These are phyloP conservation scores for Lepiota brunneoincarnata DNA, from an alignment of 768 basidiomycete species.

Conservation along the genomic window DNA sequence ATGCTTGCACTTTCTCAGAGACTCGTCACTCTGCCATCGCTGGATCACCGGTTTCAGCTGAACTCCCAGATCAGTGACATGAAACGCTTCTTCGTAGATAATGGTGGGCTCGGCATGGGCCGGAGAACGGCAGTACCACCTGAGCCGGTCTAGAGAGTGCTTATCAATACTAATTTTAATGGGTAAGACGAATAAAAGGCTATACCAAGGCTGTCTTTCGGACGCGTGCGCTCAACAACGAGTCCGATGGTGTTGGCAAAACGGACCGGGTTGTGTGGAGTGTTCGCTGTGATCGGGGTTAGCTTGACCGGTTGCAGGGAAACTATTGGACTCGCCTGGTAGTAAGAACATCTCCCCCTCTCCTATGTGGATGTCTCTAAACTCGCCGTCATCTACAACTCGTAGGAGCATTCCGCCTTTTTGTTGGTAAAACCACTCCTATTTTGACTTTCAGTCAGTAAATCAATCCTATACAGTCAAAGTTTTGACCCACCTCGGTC, in stretches of 20 bases:
- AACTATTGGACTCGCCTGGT: slow-evolving; percentile 56
- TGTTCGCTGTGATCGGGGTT: slow-evolving; percentile 63
- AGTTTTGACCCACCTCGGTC: slow-evolving; percentile 63
- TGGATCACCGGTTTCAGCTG: slow-evolving; percentile 93
- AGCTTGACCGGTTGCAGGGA: not conserved
- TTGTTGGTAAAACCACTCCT: slow-evolving; percentile 99
- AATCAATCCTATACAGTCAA: not conserved
- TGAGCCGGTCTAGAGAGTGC: slow-evolving; percentile 64
- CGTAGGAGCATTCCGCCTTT: slow-evolving; percentile 91
- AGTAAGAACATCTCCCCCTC: slow-evolving; percentile 98
- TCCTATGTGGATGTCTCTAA: slow-evolving; percentile 83
- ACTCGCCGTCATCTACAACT: slow-evolving; percentile 76
- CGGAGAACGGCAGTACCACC: slow-evolving; percentile 84
- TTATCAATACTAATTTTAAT: not conserved
- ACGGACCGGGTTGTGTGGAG: slow-evolving; percentile 93
- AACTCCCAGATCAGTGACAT: slow-evolving; percentile 86
- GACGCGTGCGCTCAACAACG: slow-evolving; percentile 85
- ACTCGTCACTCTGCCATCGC: slow-evolving; percentile 69
- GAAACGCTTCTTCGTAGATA: slow-evolving; percentile 71
- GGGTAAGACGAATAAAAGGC: not conserved
- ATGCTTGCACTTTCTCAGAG: slow-evolving; percentile 62
- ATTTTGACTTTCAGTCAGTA: not conserved
- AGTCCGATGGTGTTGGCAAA: slow-evolving; percentile 89
- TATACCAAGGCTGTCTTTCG: slow-evolving; percentile 68
- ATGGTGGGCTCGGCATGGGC: slow-evolving; percentile 44